Base-by-base conservation (phyloP, 208 protist species). In the Acanthamoeba castellanii region DNA sequence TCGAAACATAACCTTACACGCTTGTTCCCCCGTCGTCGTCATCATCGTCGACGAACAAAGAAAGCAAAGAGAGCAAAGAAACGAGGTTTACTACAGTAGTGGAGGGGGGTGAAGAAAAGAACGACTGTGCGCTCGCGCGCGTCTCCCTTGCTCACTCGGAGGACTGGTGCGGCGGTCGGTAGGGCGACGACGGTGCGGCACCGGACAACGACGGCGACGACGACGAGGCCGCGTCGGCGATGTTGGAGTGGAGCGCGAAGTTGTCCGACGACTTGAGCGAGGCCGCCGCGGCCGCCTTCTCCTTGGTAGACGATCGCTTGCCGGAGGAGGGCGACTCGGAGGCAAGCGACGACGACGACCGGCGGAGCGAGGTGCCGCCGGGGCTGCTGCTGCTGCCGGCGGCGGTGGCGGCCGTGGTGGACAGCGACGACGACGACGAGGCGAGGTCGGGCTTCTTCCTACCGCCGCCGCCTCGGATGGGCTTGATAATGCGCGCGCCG, bases 401-500 rank as follows among this genome's bases (percentile, higher is more conserved):
- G n/a, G n/a, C n/a, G n/a, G n/a, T n/a, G n/a, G n/a, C n/a, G n/a
- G 68, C 68, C 68, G 68, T 76, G 27, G 68, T 76, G 34, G 55
- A 61, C 18, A 61, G 55, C 55, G 55, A 61, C 55, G 55, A 61
- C 16, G 55, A 61, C 16, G 55, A 61, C 8, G 55, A 61, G 2
- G 55, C 20, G 55, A 61, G 55, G 16, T 61, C 55, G 55, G 55
- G 55, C 55, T 61, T 61, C 55, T 61, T 61, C 16, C 55, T 8
- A 22, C 88, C 88, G 18, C 88, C 88, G 8, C 88, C 88, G 3
- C 88, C 88, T 1, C 88, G 88, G 27, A 93, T 93, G 64, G 88
- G 88, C 59, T 76, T 93, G 18, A 76, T 37, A 25, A 93, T 93
- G 61, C 88, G 88, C 30, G 88, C 88, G 18, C 82, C 82, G 52